Evolutionary conservation across 2,329 filamentous ascomycete species (phyloP).

Genomic region (Malbranchea zuffiana): DNA sequence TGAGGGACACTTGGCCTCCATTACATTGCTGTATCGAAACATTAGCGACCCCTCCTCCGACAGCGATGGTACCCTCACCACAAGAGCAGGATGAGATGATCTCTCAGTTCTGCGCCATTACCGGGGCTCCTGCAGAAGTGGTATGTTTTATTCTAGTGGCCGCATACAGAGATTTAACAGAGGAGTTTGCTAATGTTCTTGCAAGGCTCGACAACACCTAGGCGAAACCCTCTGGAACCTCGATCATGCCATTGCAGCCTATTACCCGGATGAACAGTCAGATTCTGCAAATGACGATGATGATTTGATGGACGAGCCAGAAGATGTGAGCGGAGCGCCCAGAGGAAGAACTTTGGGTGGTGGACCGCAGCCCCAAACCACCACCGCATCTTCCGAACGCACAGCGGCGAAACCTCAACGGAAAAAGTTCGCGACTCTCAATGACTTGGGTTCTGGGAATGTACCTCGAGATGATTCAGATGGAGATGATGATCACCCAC

Average conservation of each 20-base stretch:
- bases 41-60: constrained; percentile 6
- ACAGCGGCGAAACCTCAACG: constrained; percentile 24
- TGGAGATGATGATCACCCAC: constrained; percentile 43
- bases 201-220: constrained; percentile 57
- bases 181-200: too few species aligned
- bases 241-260: constrained; percentile 50
- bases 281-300: constrained; percentile 24
- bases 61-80: constrained; percentile 27
- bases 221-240: constrained; percentile 56
- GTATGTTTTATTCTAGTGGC: constrained; percentile 25
- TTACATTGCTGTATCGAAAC: too few species aligned
- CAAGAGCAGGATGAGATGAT: constrained; percentile 34
- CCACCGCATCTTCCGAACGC: constrained; percentile 23
- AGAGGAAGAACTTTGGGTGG: constrained; percentile 27
- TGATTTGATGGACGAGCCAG: constrained; percentile 19
- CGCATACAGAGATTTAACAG: too few species aligned
- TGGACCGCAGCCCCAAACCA: constrained; percentile 23
- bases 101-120: constrained; percentile 47
- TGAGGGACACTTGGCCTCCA: too few species aligned
- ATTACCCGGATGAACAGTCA: constrained; percentile 43
- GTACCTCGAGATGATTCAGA: constrained; percentile 34
- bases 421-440: constrained; percentile 40
- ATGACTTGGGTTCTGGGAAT: constrained; percentile 31
- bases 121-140: constrained; percentile 41
- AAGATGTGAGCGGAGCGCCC: constrained; percentile 12